Evolutionary conservation across 2,329 filamentous ascomycete species (phyloP).

Genomic region (Penicillium sp.): DNA sequence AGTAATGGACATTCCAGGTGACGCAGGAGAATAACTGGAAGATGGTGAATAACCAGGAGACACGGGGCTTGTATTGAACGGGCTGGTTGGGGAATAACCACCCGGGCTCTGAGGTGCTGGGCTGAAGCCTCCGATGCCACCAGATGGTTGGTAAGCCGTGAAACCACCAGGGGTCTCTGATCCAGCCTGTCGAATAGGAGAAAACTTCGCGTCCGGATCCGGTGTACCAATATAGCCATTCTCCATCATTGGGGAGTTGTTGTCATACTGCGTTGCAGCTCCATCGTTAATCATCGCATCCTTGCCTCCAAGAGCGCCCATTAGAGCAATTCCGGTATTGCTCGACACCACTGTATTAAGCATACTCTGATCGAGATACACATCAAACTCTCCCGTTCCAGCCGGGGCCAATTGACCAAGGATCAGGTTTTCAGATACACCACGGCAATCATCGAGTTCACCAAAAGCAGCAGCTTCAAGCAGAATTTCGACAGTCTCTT

Average conservation of each 20-base stretch:
- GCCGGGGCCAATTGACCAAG: conserved; percentile 94
- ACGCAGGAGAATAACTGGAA: conserved; percentile 69
- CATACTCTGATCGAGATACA: conserved; percentile 91
- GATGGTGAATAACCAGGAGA: conserved; percentile 64
- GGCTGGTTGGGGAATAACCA: conserved; percentile 64
- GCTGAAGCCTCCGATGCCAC: conserved; percentile 64
- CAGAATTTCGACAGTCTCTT: conserved; percentile 97
- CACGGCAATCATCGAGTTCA: conserved; percentile 94
- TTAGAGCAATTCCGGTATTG: conserved; percentile 63
- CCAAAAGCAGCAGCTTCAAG: conserved; percentile 91
- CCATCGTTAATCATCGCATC: conserved; percentile 69
- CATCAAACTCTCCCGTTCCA: conserved; percentile 93
- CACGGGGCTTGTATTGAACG: conserved; percentile 68
- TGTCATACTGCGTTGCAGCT: conserved; percentile 89
- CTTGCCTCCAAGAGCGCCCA: conserved; percentile 74
- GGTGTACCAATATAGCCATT: conserved; percentile 59
- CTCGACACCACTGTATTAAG: conserved; percentile 91
- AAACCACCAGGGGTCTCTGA: conserved; percentile 56
- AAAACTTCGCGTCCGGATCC: conserved; percentile 61
- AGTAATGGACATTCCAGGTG: conserved; percentile 59
- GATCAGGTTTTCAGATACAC: conserved; percentile 98
- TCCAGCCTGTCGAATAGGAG: conserved; percentile 70
- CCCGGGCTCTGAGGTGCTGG: conserved; percentile 64
- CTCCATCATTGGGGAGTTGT: conserved; percentile 60
- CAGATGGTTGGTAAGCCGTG: conserved; percentile 64